Evolutionary conservation across 768 basidiomycete species (phyloP).

Genomic region (Pleurotus platypus): DNA sequence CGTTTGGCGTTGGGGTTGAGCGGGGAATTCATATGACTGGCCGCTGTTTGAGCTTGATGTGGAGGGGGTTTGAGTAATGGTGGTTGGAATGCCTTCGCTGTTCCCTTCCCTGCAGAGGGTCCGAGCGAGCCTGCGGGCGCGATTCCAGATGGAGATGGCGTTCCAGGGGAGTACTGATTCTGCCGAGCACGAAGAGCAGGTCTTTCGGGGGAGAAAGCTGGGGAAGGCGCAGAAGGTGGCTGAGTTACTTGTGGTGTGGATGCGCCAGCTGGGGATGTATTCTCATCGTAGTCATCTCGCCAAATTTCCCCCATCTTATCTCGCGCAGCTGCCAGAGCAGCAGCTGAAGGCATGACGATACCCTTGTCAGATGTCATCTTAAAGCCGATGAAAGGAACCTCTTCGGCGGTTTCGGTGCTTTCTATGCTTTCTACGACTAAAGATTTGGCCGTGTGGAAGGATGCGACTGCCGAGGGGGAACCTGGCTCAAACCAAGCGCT

Average conservation of each 20-base stretch:
- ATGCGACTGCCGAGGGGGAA: slow-evolving; percentile 8
- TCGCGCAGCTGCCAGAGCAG: slow-evolving; percentile 48
- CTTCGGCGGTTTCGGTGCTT: slow-evolving; percentile 8
- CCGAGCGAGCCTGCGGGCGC: slow-evolving; percentile 12
- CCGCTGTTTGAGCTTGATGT: slow-evolving; percentile 3
- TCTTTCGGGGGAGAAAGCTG: slow-evolving; percentile 23
- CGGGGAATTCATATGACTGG: slow-evolving; percentile 20
- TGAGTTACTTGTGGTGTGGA: slow-evolving; percentile 15
- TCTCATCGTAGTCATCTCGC: slow-evolving; percentile 31
- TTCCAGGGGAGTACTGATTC: slow-evolving; percentile 31
- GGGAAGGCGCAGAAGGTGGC: slow-evolving; percentile 16
- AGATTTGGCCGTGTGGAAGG: slow-evolving; percentile 34
- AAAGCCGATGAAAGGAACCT: slow-evolving; percentile 18
- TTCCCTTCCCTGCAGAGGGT: slow-evolving; percentile 12
- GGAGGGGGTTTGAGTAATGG: slow-evolving; percentile 10
- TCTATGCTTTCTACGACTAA: slow-evolving; percentile 11
- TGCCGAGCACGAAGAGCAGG: slow-evolving; percentile 33
- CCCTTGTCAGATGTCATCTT: slow-evolving; percentile 30
- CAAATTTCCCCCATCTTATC: slow-evolving; percentile 47
- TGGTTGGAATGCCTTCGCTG: slow-evolving; percentile 22
- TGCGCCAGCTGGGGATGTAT: background rate
- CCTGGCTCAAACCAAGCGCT: slow-evolving; percentile 45
- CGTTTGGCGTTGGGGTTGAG: slow-evolving; percentile 22
- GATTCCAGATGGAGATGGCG: slow-evolving; percentile 34
- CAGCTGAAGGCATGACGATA: slow-evolving; percentile 47